Percentiles rank a stretch among this genome's conserved stretches.
Evolutionary conservation across 2,329 filamentous ascomycete genomes (phyloP).

Genomic region (Fusarium citri): DNA sequence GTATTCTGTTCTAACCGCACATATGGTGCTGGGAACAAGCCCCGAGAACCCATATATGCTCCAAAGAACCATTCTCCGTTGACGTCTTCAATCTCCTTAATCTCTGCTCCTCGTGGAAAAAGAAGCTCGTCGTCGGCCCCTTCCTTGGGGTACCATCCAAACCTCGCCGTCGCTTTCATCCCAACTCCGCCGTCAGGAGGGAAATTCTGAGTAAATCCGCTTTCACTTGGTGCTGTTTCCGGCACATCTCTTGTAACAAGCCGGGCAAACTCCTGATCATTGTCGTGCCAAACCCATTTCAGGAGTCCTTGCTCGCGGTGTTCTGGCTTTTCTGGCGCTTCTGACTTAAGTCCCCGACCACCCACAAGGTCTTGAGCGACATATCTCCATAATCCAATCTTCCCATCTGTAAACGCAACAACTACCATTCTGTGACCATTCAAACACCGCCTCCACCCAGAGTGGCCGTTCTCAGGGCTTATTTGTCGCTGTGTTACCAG

Average conservation of each 20-base stretch:
- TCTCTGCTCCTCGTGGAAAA: conserved; percentile 86
- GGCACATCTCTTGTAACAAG: conserved; percentile 65
- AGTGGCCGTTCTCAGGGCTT: conserved; percentile 77
- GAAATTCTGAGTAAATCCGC: conserved; percentile 57
- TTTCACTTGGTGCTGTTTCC: conserved; percentile 53
- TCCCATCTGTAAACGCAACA: conserved; percentile 77
- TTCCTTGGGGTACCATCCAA: conserved; percentile 80
- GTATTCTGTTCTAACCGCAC: conserved; percentile 62
- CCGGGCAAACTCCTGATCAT: conserved; percentile 55
- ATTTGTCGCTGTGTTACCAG: conserved; percentile 74
- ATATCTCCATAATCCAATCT: conserved; percentile 74
- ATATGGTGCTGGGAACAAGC: conserved; percentile 84
- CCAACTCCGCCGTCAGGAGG: conserved; percentile 83
- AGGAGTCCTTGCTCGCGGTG: conserved; percentile 53
- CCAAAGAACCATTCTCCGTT: conserved; percentile 94
- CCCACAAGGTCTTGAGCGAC: conserved; percentile 81
- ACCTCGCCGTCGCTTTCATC: conserved; percentile 71
- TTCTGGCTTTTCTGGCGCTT: conserved; percentile 57
- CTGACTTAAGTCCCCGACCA: conserved; percentile 75
- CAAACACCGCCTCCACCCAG: conserved; percentile 86
- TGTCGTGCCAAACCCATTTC: conserved; percentile 65
- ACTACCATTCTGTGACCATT: conserved; percentile 87
- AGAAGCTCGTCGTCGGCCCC: conserved; percentile 78
- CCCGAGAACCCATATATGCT: conserved; percentile 82
- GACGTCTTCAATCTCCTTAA: conserved; percentile 85